These are phyloP conservation scores for Citrus unshiu DNA, from an alignment of 345 rosid genomes.

Conservation along the genomic window DNA sequence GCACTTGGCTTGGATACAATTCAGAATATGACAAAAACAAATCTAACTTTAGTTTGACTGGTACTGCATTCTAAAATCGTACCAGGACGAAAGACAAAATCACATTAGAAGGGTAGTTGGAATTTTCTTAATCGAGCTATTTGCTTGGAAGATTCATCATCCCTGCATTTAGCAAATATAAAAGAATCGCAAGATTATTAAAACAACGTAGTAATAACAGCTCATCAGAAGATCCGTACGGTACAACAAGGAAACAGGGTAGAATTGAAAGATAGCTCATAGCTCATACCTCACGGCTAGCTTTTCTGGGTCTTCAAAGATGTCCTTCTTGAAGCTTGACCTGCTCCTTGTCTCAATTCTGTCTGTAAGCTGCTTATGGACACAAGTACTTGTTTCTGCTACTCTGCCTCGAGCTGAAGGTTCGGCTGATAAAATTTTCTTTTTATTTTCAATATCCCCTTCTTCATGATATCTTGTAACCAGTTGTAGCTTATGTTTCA, in stretches of 20 bases:
- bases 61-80: background rate
- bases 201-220: background rate
- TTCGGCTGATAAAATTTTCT: background rate
- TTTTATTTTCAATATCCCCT: background rate
- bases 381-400: conserved; percentile 20
- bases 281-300: background rate
- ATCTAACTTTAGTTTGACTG: too few species aligned
- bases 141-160: background rate
- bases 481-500: background rate
- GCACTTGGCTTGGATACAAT: too few species aligned
- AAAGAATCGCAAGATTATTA: too few species aligned
- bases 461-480: background rate
- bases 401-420: conserved; percentile 42
- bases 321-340: background rate
- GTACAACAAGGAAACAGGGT: background rate
- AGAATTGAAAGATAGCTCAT: background rate
- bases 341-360: background rate
- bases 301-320: background rate
- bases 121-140: background rate
- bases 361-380: conserved; percentile 17
- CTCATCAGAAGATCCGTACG: background rate
- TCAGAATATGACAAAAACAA: too few species aligned
- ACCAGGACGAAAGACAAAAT: background rate
- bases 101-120: background rate
- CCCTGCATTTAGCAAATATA: background rate